These are phyloP conservation scores for Candida peoriensis DNA, from an alignment of 805 yeast genomes.

Conservation along the genomic window DNA sequence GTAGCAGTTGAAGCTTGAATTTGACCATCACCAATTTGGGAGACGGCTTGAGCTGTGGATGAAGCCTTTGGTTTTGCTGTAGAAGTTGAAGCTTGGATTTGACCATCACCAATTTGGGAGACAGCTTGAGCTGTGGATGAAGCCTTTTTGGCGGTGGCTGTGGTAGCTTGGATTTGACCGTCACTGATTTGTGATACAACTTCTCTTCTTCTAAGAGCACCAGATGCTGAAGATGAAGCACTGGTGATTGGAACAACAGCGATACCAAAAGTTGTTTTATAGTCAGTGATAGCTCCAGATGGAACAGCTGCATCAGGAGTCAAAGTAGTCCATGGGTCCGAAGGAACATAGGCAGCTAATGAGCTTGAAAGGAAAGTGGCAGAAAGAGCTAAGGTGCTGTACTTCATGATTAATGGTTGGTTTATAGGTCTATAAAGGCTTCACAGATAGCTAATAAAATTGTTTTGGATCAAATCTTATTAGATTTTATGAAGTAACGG, in stretches of 20 bases:
- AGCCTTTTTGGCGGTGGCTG: constrained; percentile 26
- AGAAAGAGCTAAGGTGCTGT: constrained; percentile 29
- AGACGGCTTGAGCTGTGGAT: constrained; percentile 17
- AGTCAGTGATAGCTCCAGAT: constrained; percentile 52
- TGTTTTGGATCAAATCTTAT: too few species aligned
- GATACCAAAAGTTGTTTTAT: constrained; percentile 58
- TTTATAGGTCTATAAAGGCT: too few species aligned
- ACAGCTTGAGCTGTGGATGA: constrained; percentile 22
- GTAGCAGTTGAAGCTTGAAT: constrained; percentile 9
- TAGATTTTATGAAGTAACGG: too few species aligned
- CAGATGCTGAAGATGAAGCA: constrained; percentile 1
- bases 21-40: constrained; percentile 15
- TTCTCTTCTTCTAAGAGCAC: constrained; percentile 24
- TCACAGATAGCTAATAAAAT: too few species aligned
- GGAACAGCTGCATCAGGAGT: constrained; percentile 54
- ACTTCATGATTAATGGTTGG: constrained; percentile 14
- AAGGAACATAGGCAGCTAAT: constrained; percentile 57
- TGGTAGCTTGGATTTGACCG: constrained; percentile 24
- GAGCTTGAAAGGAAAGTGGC: constrained; percentile 42
- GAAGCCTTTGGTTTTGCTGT: constrained; percentile 11
- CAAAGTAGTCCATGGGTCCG: constrained; percentile 67
- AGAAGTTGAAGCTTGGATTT: constrained; percentile 25
- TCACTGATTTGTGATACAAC: constrained; percentile 26
- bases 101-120: constrained; percentile 26
- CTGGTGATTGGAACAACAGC: constrained; percentile 48